These are phyloP conservation scores for Diaporthe caulivora DNA, from an alignment of 2,329 filamentous ascomycete genomes.

Conservation along the genomic window DNA sequence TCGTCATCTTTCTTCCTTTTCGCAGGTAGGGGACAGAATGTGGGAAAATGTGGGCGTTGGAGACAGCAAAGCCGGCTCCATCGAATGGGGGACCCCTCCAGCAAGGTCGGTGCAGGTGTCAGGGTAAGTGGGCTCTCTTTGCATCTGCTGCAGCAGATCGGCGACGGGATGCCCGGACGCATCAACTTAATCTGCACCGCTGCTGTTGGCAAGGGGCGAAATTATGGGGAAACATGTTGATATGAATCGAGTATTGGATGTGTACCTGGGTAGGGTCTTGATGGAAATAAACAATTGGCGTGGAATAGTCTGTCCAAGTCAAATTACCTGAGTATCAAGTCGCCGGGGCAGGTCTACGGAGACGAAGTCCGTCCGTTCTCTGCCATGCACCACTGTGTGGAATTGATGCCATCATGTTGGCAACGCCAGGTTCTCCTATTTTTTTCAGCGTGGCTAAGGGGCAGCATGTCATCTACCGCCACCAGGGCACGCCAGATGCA, in stretches of 20 bases:
- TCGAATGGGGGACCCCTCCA: background rate
- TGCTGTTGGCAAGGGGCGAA: background rate
- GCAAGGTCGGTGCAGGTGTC: constrained; percentile 14
- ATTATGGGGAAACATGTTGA: background rate
- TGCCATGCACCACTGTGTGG: background rate
- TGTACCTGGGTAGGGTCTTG: background rate
- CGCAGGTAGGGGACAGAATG: background rate
- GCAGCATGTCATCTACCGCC: too few species aligned
- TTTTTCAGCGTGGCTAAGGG: background rate
- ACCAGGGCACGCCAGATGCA: background rate
- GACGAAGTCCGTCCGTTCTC: background rate
- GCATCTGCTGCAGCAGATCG: constrained; percentile 11
- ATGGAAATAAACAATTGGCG: background rate
- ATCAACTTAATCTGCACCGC: constrained; percentile 18
- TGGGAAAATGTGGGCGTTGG: constrained; percentile 8
- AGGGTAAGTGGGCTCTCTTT: constrained; percentile 3
- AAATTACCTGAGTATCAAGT: background rate
- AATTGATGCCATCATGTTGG: background rate
- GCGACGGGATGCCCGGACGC: constrained; percentile 24
- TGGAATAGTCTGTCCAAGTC: background rate
- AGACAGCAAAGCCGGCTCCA: background rate
- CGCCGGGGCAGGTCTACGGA: background rate
- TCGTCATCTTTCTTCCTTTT: background rate
- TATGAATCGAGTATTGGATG: background rate
- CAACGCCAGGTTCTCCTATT: constrained; percentile 3